Conservation (phyloP, 805 yeast genomes). For the Saccharomycopsis schoenii region DNA sequence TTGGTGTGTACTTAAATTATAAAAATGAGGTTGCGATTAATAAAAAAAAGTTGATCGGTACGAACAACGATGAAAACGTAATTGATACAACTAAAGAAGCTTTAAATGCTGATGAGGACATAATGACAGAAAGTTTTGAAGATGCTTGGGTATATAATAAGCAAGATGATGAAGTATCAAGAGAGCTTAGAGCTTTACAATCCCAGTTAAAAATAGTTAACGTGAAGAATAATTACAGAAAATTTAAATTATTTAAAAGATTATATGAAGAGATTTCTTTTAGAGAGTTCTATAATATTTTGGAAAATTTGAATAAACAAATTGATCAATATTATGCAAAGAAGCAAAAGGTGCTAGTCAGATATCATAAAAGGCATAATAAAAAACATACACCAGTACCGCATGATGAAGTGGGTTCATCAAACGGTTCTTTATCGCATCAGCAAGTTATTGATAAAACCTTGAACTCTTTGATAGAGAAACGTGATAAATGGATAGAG, state of each 20-base stretch:
- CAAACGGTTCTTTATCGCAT: conserved; percentile 28
- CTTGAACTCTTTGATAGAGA: conserved; percentile 69
- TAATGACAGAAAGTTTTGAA: conserved; percentile 23
- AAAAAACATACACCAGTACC: conserved; percentile 24
- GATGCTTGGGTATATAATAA: conserved; percentile 70
- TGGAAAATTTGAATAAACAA: conserved; percentile 93
- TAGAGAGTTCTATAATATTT: conserved; percentile 83
- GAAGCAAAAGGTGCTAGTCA: conserved; percentile 65
- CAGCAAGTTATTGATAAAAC: conserved; percentile 73
- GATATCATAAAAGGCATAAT: conserved; percentile 46
- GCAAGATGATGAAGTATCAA: conserved; percentile 91
- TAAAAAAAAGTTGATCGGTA: conserved; percentile 22
- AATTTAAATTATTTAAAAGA: conserved; percentile 54
- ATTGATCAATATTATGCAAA: conserved; percentile 89
- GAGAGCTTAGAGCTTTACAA: conserved; percentile 71
- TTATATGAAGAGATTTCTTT: conserved; percentile 87
- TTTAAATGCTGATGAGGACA: conserved; percentile 15
- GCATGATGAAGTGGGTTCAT: conserved; percentile 19
- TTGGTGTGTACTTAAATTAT: conserved; percentile 77
- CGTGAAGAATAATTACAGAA: conserved; percentile 55
- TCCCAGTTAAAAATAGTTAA: conserved; percentile 52
- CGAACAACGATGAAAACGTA: background rate
- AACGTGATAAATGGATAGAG: conserved; percentile 78
- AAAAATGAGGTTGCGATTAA: conserved; percentile 25
- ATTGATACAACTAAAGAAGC: conserved; percentile 14